Percentiles rank a stretch among this genome's conserved stretches.
phyloP scores from a whole-genome alignment of 192 early-diverging fungal species.

The Umbelopsis vinacea region DNA sequence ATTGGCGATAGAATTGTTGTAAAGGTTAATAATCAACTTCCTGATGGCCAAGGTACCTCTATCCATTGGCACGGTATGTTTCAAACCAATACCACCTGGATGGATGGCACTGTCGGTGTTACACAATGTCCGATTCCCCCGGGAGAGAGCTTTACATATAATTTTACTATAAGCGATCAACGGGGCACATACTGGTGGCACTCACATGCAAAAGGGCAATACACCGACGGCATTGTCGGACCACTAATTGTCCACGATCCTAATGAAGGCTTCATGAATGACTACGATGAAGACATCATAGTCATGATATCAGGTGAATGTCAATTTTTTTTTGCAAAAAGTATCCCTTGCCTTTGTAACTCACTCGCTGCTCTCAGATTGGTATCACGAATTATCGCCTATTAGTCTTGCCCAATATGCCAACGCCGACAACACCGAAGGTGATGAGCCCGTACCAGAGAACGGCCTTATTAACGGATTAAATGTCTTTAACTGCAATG shows the following conservation, averaged over 20 bases:
- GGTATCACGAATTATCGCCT: slow-evolving; percentile 71
- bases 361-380: slow-evolving; percentile 50
- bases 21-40: slow-evolving; percentile 34
- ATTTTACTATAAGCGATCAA: slow-evolving; percentile 58
- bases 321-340: no score
- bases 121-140: slow-evolving; percentile 57
- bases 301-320: slow-evolving; percentile 54
- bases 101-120: slow-evolving; percentile 50
- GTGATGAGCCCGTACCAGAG: slow-evolving; percentile 1
- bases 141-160: slow-evolving; percentile 47
- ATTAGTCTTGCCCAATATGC: slow-evolving; percentile 64
- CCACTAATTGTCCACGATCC: slow-evolving; percentile 74
- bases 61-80: slow-evolving; percentile 59
- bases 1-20: slow-evolving; percentile 54
- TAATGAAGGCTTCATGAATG: slow-evolving; percentile 50
- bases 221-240: slow-evolving; percentile 79
- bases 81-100: slow-evolving; percentile 52
- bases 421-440: not conserved
- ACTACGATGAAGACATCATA: slow-evolving; percentile 72
- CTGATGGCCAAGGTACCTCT: slow-evolving; percentile 22
- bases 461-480: slow-evolving; percentile 18
- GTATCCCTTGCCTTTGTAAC: no score
- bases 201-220: slow-evolving; percentile 67
- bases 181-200: slow-evolving; percentile 89
- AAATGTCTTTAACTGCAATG: slow-evolving; percentile 14